A percentile compares a stretch with the other conserved stretches of the same genome.
These are phyloP conservation scores for Ogataea glucozyma DNA, from an alignment of 805 yeast species.

Conservation along the genomic window DNA sequence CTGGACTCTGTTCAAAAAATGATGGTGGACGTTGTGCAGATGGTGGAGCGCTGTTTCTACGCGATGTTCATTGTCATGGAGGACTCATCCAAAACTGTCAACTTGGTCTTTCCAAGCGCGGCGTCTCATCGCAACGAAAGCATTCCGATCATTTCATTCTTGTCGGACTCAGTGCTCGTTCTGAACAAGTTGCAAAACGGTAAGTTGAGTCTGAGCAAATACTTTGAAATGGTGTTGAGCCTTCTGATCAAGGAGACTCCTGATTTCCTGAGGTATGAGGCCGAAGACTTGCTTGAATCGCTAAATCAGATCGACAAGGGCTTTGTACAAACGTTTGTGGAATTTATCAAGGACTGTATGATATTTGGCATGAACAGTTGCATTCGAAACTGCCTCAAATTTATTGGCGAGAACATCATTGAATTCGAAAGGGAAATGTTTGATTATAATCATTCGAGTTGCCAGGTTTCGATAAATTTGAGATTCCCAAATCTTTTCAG, in stretches of 20 bases:
- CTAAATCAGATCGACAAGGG: constrained; percentile 14
- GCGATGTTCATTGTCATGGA: constrained; percentile 25
- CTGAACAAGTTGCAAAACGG: constrained; percentile 16
- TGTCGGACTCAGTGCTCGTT: constrained; percentile 24
- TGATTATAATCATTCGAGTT: constrained; percentile 18
- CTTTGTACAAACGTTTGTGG: constrained; percentile 25
- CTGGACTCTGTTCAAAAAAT: constrained; percentile 20
- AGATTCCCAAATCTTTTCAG: constrained; percentile 24
- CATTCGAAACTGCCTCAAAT: constrained; percentile 17
- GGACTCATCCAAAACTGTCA: constrained; percentile 15
- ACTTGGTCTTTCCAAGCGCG: constrained; percentile 12
- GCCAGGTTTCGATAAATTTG: constrained; percentile 17
- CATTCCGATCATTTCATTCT: constrained; percentile 13
- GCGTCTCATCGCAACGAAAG: constrained; percentile 14
- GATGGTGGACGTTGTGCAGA: constrained; percentile 28
- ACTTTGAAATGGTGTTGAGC: constrained; percentile 19
- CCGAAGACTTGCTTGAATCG: constrained; percentile 11
- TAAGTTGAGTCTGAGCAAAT: constrained; percentile 13
- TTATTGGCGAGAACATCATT: constrained; percentile 19
- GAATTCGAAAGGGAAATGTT: constrained; percentile 26
- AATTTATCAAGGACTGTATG: constrained; percentile 28
- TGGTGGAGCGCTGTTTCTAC: constrained; percentile 26
- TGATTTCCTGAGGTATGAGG: constrained; percentile 21
- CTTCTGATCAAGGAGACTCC: constrained; percentile 20
- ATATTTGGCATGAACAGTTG: constrained; percentile 28